phyloP scores from a whole-genome alignment of 192 early-diverging fungal species.

The Phlyctochytrium planicorne region DNA sequence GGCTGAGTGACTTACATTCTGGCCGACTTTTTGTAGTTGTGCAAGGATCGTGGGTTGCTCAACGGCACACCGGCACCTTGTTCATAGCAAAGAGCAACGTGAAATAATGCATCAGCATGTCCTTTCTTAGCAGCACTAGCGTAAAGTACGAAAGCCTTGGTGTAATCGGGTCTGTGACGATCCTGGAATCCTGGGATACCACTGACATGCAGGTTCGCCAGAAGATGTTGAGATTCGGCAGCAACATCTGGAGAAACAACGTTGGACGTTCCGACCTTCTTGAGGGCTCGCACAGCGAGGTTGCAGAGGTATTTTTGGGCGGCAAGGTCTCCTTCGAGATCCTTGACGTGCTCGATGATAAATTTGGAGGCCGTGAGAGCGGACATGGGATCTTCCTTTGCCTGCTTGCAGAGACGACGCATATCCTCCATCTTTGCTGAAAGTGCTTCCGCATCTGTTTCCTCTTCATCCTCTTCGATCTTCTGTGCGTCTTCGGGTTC shows the following conservation, averaged over 20 bases:
- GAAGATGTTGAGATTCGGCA: conserved; percentile 65
- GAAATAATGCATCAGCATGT: conserved; percentile 70
- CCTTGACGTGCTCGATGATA: conserved; percentile 35
- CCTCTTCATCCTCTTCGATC: background rate
- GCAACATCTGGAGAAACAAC: conserved; percentile 4
- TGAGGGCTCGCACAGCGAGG: conserved; percentile 26
- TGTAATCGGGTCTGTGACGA: conserved; percentile 65
- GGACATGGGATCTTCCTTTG: conserved; percentile 17
- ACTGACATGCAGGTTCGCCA: conserved; percentile 68
- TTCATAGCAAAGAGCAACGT: conserved; percentile 72
- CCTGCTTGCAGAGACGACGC: background rate
- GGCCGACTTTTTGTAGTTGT: conserved; percentile 68
- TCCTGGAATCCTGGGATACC: conserved; percentile 58
- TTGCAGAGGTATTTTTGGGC: conserved; percentile 27
- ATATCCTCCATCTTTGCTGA: background rate
- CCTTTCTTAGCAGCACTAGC: conserved; percentile 72
- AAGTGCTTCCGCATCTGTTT: background rate
- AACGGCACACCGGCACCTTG: conserved; percentile 63
- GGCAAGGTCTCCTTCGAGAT: background rate
- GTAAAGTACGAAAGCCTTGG: conserved; percentile 59
- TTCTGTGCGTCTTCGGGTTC: background rate
- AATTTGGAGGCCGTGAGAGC: conserved; percentile 28
- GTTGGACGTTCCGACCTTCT: conserved; percentile 14
- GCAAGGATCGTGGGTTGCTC: conserved; percentile 61
- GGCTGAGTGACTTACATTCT: conserved; percentile 21